Conservation (phyloP, 108 stramenopile genomes). For the Skeletonema grethae region DNA sequence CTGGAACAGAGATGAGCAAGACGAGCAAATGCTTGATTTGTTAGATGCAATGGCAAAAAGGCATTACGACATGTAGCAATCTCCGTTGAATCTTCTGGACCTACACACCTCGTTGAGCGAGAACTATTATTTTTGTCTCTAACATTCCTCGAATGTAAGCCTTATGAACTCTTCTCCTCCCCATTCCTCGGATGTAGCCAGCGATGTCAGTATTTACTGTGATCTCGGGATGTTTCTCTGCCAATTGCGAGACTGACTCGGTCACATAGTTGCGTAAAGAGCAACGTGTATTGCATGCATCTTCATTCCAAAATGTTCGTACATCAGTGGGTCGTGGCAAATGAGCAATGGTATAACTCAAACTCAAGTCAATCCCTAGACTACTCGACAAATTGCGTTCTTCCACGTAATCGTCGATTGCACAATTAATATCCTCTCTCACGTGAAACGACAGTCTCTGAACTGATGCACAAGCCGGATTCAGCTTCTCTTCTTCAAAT, state of each 20-base stretch:
- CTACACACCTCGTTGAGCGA: slow-evolving; percentile 22
- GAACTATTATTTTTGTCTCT: slow-evolving; percentile 60
- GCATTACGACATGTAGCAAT: background rate
- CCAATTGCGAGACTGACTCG: background rate
- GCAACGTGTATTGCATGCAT: slow-evolving; percentile 2
- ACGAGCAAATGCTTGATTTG: background rate
- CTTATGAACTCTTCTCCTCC: slow-evolving; percentile 9
- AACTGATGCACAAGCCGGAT: background rate
- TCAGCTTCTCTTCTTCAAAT: background rate
- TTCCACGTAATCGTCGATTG: slow-evolving; percentile 1
- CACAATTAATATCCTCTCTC: background rate
- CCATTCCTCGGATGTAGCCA: slow-evolving; percentile 4
- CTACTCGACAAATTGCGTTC: background rate
- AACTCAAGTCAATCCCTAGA: background rate
- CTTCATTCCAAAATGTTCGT: slow-evolving; percentile 7
- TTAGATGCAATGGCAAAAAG: background rate
- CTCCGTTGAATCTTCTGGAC: background rate
- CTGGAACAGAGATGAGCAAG: slow-evolving; percentile 25
- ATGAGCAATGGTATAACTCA: background rate
- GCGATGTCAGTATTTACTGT: background rate
- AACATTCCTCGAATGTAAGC: slow-evolving; percentile 45
- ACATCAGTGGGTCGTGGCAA: background rate
- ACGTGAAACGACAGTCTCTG: slow-evolving; percentile 1
- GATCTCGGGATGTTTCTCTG: background rate
- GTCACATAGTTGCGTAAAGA: background rate